Base-by-base conservation (phyloP, 1,284 basidiomycete species). In the Pseudozyma flocculosa region DNA sequence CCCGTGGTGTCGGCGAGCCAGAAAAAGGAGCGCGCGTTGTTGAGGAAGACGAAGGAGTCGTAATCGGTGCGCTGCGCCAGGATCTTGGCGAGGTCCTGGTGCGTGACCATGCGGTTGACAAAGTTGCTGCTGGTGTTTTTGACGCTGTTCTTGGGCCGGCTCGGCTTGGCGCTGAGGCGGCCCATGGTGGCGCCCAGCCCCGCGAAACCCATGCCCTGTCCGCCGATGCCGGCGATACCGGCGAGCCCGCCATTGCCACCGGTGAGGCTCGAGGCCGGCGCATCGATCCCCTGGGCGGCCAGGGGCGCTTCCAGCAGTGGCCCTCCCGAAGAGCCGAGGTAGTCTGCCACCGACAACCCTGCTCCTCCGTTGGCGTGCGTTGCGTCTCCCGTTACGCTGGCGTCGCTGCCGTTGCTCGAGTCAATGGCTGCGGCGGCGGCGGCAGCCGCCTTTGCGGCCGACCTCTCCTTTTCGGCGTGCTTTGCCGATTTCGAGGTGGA, bases 101-200 rank as follows among this genome's bases (percentile, higher is more conserved):
- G 82, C 50, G 84, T 86, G 72, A 92, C 89, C 48, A 90, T 81
- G 19, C 92, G 84, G 2, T 88, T 88, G 68, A 95, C 88, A 78
- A 95, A 94, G 2, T 88, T 89, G 29, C 89, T 92, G 19, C 87
- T 90, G 0, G 89, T 90, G 1, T 89, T 90, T 50, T 88, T 84
- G 72, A 94, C 86, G 72, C 87, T 92, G 68, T 90, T 89, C 78
- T 90, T 92, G 19, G 92, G 90, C 37, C 88, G 83, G 9, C 86
- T 48, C 1, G 55, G 52, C n/a, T 69, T 68, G 19, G 57, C 39
- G 29, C 52, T 54, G 24, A 68, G 50, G 32, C 41, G 52, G 48
- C 61, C 64, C 57, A 63, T 66, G 21, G 50, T 59, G 13, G 61
- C 48, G n/a, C 57, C 56, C 10, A 63, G 54, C 42, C 61, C 61